Conservation (phyloP, 768 basidiomycete species). For the Leucosporidium yakuticum region DNA sequence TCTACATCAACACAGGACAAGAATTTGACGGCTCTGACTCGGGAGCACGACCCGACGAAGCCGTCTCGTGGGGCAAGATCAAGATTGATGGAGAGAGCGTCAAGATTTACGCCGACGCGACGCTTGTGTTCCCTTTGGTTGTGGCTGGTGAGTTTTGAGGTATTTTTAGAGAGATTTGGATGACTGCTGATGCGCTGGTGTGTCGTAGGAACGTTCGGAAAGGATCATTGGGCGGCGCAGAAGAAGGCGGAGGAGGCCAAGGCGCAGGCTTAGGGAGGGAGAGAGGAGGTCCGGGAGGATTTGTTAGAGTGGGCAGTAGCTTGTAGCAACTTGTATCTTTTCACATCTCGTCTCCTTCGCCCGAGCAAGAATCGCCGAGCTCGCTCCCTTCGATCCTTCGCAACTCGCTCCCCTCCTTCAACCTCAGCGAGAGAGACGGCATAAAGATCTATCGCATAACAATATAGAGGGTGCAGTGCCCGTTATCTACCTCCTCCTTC, state of each 20-base stretch:
- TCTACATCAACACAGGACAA: conserved; percentile 97
- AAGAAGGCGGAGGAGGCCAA: background rate
- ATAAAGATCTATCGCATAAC: too few species aligned
- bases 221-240: conserved; percentile 44
- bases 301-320: too few species aligned
- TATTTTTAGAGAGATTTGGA: too few species aligned
- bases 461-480: too few species aligned
- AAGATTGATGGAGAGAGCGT: conserved; percentile 61
- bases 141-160: conserved; percentile 59
- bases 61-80: conserved; percentile 98
- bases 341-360: background rate
- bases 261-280: background rate
- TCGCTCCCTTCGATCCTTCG: too few species aligned
- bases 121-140: conserved; percentile 86
- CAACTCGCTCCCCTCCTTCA: background rate
- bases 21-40: conserved; percentile 99
- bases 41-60: conserved; percentile 93
- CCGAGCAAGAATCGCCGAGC: too few species aligned
- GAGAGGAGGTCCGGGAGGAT: too few species aligned
- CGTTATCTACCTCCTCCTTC: background rate
- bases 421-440: too few species aligned
- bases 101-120: conserved; percentile 71
- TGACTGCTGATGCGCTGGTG: background rate
- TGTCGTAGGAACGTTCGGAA: conserved; percentile 61
- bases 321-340: too few species aligned